These are phyloP conservation scores for Castanospermum australe DNA, from an alignment of 306 rosid genomes.

Conservation along the genomic window DNA sequence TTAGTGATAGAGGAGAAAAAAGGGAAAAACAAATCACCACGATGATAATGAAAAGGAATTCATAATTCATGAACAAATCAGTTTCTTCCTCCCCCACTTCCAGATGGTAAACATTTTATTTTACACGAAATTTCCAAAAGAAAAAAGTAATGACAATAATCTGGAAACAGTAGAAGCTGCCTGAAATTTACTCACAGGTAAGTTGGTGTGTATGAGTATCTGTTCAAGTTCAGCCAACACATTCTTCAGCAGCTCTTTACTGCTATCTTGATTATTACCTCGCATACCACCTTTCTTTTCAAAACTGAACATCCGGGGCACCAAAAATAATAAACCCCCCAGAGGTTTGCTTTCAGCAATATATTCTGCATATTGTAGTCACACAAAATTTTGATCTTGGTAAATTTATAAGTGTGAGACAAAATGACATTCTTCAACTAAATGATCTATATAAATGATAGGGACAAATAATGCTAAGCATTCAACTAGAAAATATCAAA, in stretches of 20 bases:
- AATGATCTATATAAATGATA: constrained; percentile 16
- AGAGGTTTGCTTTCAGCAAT: constrained; percentile 75
- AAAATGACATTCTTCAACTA: constrained; percentile 20
- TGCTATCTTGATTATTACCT: constrained; percentile 42
- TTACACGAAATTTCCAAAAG: constrained; percentile 8
- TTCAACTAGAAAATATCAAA: neutral
- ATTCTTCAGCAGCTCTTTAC: constrained; percentile 43
- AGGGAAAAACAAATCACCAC: neutral
- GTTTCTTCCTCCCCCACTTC: neutral
- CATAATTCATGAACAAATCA: constrained; percentile 6
- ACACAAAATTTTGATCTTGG: constrained; percentile 23
- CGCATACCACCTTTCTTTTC: constrained; percentile 41
- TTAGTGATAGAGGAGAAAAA: neutral
- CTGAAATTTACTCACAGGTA: constrained; percentile 77
- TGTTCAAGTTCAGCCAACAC: constrained; percentile 73
- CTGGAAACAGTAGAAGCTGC: neutral
- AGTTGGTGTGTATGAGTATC: constrained; percentile 67
- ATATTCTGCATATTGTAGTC: constrained; percentile 64
- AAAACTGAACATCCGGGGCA: constrained; percentile 67
- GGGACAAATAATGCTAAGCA: neutral
- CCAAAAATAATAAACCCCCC: constrained; percentile 85
- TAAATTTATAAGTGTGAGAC: neutral
- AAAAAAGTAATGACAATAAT: neutral
- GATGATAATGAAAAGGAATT: constrained; percentile 8
- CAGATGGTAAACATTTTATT: neutral